Percentiles rank a stretch among this genome's conserved stretches.
Evolutionary conservation across 306 rosid genomes (phyloP).

Genomic region (Inga laurina): DNA sequence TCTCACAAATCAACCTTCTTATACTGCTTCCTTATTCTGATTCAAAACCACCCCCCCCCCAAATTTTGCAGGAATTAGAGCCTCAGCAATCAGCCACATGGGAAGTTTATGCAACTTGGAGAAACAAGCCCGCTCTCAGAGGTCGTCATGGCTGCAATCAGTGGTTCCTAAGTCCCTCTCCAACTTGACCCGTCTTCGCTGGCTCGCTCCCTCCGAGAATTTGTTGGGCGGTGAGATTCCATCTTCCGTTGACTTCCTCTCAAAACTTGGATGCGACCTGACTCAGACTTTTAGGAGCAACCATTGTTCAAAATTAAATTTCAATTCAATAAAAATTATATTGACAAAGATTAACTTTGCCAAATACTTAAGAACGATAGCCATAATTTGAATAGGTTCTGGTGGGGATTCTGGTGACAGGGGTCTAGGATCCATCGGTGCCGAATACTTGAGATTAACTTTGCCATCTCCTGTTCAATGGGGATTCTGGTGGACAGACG

Average conservation of each 20-base stretch:
- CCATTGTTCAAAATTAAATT: no score
- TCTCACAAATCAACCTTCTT: not conserved
- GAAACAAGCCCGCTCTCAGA: constrained; percentile 61
- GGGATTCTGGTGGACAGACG: constrained; percentile 95
- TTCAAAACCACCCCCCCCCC: not conserved
- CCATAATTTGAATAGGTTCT: no score
- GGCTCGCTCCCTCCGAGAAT: constrained; percentile 62
- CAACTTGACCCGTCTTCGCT: constrained; percentile 31
- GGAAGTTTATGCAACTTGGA: constrained; percentile 89
- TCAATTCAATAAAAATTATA: no score
- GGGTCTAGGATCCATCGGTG: no score
- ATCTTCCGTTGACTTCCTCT: constrained; percentile 47
- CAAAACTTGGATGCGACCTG: constrained; percentile 34
- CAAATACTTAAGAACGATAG: no score
- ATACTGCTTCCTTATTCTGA: not conserved
- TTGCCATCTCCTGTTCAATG: constrained; percentile 56
- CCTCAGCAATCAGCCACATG: constrained; percentile 47
- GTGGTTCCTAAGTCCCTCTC: constrained; percentile 51
- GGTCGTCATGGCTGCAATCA: constrained; percentile 78
- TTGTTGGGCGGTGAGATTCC: constrained; percentile 63
- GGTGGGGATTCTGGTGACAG: no score
- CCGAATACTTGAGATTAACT: no score
- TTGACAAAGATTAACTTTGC: no score
- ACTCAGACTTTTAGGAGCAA: no score
- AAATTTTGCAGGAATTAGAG: constrained; percentile 45